These are phyloP conservation scores for Termitomyces sp. DNA, from an alignment of 768 basidiomycete species.

Conservation along the genomic window DNA sequence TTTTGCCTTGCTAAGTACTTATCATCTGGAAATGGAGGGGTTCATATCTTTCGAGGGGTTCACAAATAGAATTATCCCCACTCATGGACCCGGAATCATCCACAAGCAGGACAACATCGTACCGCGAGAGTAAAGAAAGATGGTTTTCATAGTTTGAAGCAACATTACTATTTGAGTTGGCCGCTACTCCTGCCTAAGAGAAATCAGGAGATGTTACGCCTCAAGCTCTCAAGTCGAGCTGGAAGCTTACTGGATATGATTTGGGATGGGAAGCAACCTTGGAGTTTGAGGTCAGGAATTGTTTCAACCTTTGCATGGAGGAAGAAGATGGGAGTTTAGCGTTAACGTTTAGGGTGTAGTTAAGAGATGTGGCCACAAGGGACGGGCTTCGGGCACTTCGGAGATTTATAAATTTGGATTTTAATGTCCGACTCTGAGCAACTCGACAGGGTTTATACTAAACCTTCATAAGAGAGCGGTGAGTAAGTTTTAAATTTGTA, in stretches of 20 bases:
- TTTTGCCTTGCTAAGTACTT: too few relatives aligned
- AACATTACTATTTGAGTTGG: neutral
- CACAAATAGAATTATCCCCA: too few relatives aligned
- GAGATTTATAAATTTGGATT: too few relatives aligned
- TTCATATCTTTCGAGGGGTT: too few relatives aligned
- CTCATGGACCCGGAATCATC: slow-evolving; percentile 54
- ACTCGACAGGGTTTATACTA: too few relatives aligned
- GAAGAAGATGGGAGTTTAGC: neutral
- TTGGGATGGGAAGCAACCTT: neutral
- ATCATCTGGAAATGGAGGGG: too few relatives aligned
- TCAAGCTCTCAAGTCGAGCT: neutral
- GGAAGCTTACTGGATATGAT: neutral
- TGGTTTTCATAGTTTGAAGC: neutral
- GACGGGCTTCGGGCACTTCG: too few relatives aligned
- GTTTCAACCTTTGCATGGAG: neutral
- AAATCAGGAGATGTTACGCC: too few relatives aligned
- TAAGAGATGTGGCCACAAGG: neutral
- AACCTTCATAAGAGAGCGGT: too few relatives aligned
- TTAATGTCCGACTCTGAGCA: too few relatives aligned
- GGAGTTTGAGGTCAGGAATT: neutral
- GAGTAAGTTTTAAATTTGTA: too few relatives aligned
- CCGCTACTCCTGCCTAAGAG: neutral
- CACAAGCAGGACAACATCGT: slow-evolving; percentile 49
- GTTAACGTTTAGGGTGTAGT: too few relatives aligned
- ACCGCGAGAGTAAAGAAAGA: slow-evolving; percentile 23